Conservation (phyloP, 2,329 filamentous ascomycete genomes). For the Magnaporthiopsis rhizophila region DNA sequence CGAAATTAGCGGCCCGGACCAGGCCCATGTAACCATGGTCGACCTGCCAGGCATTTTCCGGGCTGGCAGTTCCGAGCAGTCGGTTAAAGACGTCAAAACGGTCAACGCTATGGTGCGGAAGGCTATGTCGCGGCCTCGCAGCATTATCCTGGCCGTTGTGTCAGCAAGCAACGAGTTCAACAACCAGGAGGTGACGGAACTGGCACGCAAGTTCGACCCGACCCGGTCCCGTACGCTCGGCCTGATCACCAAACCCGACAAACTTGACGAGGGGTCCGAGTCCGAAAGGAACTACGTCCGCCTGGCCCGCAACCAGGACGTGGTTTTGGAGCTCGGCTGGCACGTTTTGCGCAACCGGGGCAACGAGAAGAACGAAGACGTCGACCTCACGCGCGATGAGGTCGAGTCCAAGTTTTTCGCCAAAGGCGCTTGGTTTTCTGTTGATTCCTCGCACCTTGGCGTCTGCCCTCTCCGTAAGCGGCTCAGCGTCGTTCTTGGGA, state of each 20-base stretch:
- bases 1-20: constrained; percentile 37
- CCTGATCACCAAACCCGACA: constrained; percentile 51
- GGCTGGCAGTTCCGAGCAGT: constrained; percentile 36
- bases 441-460: too few species aligned
- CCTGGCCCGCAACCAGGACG: constrained; percentile 36
- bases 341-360: constrained; percentile 41
- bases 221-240: constrained; percentile 38
- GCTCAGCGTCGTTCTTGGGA: too few species aligned
- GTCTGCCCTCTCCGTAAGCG: too few species aligned
- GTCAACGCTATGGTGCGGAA: constrained; percentile 38
- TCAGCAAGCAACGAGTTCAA: constrained; percentile 49
- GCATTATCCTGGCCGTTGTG: constrained; percentile 52
- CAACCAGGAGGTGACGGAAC: constrained; percentile 48
- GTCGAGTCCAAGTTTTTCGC: constrained; percentile 37
- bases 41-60: constrained; percentile 51
- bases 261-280: constrained; percentile 25
- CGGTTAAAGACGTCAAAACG: constrained; percentile 31
- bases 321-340: constrained; percentile 43
- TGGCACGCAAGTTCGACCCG: constrained; percentile 30
- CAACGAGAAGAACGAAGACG: constrained; percentile 21
- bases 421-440: constrained; percentile 26
- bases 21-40: constrained; percentile 47
- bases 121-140: constrained; percentile 50
- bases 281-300: constrained; percentile 30
- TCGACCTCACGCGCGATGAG: constrained; percentile 27